Conservation (phyloP, 2,329 filamentous ascomycete species). For the Cercospora sp. region DNA sequence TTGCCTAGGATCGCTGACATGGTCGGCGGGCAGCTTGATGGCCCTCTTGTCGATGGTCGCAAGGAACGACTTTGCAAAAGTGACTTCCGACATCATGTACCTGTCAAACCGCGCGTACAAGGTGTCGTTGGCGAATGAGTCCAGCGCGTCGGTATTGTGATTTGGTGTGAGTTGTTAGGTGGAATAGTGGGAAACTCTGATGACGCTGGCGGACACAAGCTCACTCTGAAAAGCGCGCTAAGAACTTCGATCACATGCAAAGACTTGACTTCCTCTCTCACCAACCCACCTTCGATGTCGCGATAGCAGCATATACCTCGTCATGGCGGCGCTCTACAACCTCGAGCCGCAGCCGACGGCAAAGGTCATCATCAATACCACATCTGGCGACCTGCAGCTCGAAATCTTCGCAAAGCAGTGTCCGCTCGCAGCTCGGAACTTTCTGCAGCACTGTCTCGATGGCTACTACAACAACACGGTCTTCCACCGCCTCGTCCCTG, state of each 20-base stretch:
- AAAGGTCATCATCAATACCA: slow-evolving; percentile 87
- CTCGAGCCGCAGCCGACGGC: slow-evolving; percentile 93
- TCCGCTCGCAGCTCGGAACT: slow-evolving; percentile 88
- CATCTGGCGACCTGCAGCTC: slow-evolving; percentile 81
- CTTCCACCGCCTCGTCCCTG: slow-evolving; percentile 89
- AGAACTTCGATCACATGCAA: slow-evolving; percentile 16
- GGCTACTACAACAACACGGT: slow-evolving; percentile 93
- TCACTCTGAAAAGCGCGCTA: slow-evolving; percentile 6
- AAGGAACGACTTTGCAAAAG: slow-evolving; percentile 82
- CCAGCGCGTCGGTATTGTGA: slow-evolving; percentile 4
- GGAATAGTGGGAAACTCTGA: not conserved
- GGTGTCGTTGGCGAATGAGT: slow-evolving; percentile 20
- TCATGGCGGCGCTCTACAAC: slow-evolving; percentile 88
- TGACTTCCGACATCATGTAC: slow-evolving; percentile 62
- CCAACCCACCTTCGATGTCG: slow-evolving; percentile 4
- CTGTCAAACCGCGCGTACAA: slow-evolving; percentile 39
- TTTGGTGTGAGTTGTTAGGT: slow-evolving; percentile 1
- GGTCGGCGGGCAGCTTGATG: slow-evolving; percentile 79
- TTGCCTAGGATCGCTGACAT: slow-evolving; percentile 80
- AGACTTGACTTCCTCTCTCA: not conserved
- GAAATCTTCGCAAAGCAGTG: slow-evolving; percentile 95
- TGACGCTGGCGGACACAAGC: not conserved
- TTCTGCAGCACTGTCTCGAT: slow-evolving; percentile 90
- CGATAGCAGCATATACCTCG: slow-evolving; percentile 14
- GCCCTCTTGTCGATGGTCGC: slow-evolving; percentile 75